Conservation (phyloP, 352 stramenopile species). For the Pythium dissimile region DNA sequence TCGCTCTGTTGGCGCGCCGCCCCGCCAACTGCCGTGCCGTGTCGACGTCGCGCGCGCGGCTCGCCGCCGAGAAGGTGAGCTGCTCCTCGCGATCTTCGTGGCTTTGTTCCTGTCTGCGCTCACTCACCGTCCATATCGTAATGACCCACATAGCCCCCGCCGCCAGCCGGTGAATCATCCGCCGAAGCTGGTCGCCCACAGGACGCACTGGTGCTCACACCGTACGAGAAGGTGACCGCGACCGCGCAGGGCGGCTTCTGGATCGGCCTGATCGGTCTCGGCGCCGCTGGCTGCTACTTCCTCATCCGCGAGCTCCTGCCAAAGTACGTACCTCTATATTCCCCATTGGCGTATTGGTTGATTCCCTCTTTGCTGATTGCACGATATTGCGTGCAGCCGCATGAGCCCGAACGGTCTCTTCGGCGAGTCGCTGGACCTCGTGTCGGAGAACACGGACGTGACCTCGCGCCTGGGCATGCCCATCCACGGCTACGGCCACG, state of each 20-base stretch:
- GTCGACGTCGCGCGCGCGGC: constrained; percentile 41
- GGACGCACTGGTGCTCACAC: constrained; percentile 87
- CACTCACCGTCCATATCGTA: neutral
- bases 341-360: neutral
- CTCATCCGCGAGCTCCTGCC: constrained; percentile 90
- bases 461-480: constrained; percentile 82
- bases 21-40: constrained; percentile 25
- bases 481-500: constrained; percentile 92
- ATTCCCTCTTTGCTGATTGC: neutral
- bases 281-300: constrained; percentile 89
- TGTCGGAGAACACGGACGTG: constrained; percentile 79
- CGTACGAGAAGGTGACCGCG: constrained; percentile 93
- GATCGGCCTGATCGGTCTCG: constrained; percentile 82
- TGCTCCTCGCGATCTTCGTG: neutral
- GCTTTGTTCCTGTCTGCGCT: neutral
- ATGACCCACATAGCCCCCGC: no score
- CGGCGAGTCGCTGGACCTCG: constrained; percentile 65
- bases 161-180: constrained; percentile 33
- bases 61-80: constrained; percentile 57
- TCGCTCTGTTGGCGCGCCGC: constrained; percentile 2
- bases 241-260: constrained; percentile 88
- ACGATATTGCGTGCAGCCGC: no score
- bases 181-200: constrained; percentile 33
- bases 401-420: constrained; percentile 86
- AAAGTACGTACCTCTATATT: constrained; percentile 46